These are phyloP conservation scores for Suillus luteus DNA, from an alignment of 768 basidiomycete genomes.

Conservation along the genomic window DNA sequence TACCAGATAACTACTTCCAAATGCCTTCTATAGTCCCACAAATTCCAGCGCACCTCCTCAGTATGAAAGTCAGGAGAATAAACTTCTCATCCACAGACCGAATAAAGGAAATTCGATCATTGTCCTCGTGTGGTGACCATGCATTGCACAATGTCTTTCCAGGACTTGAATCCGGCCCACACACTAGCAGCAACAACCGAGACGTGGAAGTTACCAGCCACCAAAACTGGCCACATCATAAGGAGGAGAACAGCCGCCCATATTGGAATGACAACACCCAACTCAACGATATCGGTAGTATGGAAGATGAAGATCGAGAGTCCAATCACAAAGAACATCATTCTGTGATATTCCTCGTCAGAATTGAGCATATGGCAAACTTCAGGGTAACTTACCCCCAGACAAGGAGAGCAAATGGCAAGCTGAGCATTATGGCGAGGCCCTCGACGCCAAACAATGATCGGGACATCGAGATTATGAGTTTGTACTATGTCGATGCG, in stretches of 20 bases:
- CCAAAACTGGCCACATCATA: constrained; percentile 1
- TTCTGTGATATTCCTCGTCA: constrained; percentile 4
- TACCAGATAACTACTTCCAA: too few species aligned
- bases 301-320: constrained; percentile 13
- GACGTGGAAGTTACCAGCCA: neutral
- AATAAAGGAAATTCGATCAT: neutral
- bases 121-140: neutral
- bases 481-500: constrained; percentile 14
- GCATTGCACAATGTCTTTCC: neutral
- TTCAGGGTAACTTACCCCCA: constrained; percentile 28
- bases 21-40: too few species aligned
- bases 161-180: neutral
- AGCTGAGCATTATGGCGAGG: constrained; percentile 34
- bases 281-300: constrained; percentile 1
- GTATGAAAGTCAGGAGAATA: neutral
- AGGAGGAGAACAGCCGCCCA: constrained; percentile 8
- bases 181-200: neutral
- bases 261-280: constrained; percentile 7
- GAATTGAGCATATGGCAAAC: too few species aligned
- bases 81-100: neutral
- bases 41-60: too few species aligned
- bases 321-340: constrained; percentile 15
- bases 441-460: constrained; percentile 26
- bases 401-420: constrained; percentile 36
- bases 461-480: constrained; percentile 21